These are phyloP conservation scores for Geoglossum cookeanum DNA, from an alignment of 2,329 filamentous ascomycete genomes.

Conservation along the genomic window DNA sequence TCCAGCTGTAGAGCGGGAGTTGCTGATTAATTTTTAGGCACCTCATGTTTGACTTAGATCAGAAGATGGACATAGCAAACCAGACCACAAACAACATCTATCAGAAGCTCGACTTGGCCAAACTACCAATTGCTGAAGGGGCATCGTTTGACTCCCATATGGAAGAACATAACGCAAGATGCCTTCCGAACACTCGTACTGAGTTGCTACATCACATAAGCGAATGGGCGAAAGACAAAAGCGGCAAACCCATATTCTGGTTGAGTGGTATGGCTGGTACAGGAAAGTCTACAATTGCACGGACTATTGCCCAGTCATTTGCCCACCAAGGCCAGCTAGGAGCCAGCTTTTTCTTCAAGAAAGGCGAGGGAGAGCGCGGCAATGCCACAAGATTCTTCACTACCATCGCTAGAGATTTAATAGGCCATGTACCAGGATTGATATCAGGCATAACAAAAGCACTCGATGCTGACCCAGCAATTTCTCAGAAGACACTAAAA, in stretches of 20 bases:
- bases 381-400: conserved; percentile 21
- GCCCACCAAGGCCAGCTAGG: conserved; percentile 12
- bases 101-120: conserved; percentile 7
- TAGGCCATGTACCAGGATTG: conserved; percentile 14
- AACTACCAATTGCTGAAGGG: conserved; percentile 6
- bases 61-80: too few species aligned
- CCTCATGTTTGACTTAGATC: conserved; percentile 6
- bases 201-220: conserved; percentile 12
- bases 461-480: conserved; percentile 16
- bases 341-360: too few species aligned
- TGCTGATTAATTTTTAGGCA: too few species aligned
- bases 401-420: conserved; percentile 22
- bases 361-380: too few species aligned
- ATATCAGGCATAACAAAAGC: conserved; percentile 16
- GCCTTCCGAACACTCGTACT: conserved; percentile 12
- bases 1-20: too few species aligned
- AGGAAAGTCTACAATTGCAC: conserved; percentile 19
- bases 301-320: conserved; percentile 17
- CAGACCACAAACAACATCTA: too few species aligned
- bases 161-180: too few species aligned
- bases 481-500: conserved; percentile 14
- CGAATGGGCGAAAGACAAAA: conserved; percentile 12
- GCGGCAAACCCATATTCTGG: conserved; percentile 18
- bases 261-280: conserved; percentile 10
- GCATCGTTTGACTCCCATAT: conserved; percentile 5